Base-by-base conservation (phyloP, 2,329 filamentous ascomycete species). In the Magnaporthiopsis poae region DNA sequence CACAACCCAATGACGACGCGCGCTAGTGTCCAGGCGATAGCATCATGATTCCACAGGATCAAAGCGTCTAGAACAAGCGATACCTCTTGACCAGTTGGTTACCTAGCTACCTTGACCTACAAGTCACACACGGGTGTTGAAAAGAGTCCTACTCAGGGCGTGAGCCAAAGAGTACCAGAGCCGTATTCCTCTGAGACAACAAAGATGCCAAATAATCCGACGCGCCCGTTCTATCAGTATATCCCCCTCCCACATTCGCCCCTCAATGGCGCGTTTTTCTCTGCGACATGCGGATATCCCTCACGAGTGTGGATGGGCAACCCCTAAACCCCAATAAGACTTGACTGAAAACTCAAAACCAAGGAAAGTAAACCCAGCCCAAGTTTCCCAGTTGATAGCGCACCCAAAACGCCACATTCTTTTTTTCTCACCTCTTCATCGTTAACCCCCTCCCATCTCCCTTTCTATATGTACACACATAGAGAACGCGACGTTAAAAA, bases 401-500 rank as follows among this genome's bases (percentile, higher is more conserved):
- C 61, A 33, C n/a, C 31, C 31, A 31, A 39, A 63, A 63, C 62
- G 62, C 62, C 62, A 18, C 35, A 63, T 63, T 1, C 27, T 39
- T 46, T n/a, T 39, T 63, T n/a, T 36, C 27, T 39, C 3, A 13
- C 11, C 39, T 63, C 39, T 46, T 27, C 18, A 56, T 25, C 46
- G 8, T 56, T 56, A 21, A 11, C 31, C 5, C 5, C 18, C 1
- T 27, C 46, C 46, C 46, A 21, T 25, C 18, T 25, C 46, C 31
- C n/a, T 11, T 56, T 46, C 25, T 35, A 46, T 63, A 63, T 46
- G 61, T 63, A 63, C 35, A 63, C 27, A 27, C 27, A 63, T 12
- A 62, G 62, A 39, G 13, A 7, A 31, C 13, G 21, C 39, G 35
- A 63, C 8, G 27, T 18, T 27, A 46, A n/a, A 39, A 39, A 29